phyloP scores from a whole-genome alignment of 106 monocot species.

The Allium fistulosum region DNA sequence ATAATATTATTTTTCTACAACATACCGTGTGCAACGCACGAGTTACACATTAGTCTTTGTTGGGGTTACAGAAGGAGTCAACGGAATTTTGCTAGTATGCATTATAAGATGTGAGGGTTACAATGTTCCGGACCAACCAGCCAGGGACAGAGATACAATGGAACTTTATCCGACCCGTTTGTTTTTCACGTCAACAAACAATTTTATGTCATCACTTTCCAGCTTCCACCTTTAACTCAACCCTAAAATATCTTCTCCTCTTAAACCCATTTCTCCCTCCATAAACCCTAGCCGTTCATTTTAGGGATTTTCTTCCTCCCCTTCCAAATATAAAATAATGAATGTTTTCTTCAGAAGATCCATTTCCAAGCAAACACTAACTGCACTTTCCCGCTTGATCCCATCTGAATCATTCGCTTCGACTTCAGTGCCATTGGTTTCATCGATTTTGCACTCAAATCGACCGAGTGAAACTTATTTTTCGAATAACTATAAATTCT shows the following conservation, averaged over 20 bases:
- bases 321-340: constrained; percentile 11
- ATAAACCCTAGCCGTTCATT: constrained; percentile 33
- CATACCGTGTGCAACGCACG: too few relatives aligned
- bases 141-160: too few relatives aligned
- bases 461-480: background rate
- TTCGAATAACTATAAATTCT: background rate
- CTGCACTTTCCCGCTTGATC: constrained; percentile 16
- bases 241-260: background rate
- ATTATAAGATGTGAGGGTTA: too few relatives aligned
- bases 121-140: too few relatives aligned
- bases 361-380: constrained; percentile 18
- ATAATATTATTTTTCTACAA: too few relatives aligned
- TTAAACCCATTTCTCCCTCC: background rate
- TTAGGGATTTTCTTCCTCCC: constrained; percentile 15
- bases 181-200: too few relatives aligned
- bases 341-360: constrained; percentile 40
- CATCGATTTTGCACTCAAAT: background rate
- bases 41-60: too few relatives aligned
- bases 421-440: background rate
- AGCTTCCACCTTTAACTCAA: background rate
- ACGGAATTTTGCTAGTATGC: too few relatives aligned
- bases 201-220: background rate
- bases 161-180: too few relatives aligned
- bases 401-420: constrained; percentile 11
- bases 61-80: too few relatives aligned